Conservation (phyloP, 2,329 filamentous ascomycete species). For the Neurospora sp. region DNA sequence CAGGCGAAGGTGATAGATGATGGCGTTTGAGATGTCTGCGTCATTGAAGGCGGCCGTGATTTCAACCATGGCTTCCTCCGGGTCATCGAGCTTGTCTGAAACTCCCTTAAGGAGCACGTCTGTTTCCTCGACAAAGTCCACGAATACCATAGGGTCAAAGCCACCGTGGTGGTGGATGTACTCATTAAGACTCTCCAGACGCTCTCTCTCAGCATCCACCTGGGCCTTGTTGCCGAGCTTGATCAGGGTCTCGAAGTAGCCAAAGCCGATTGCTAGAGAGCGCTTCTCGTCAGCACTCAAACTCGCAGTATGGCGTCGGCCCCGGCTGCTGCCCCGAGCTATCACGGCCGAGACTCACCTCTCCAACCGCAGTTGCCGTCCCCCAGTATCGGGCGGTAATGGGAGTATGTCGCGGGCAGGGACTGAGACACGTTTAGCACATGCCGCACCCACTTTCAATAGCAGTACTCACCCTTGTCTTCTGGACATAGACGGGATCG, state of each 20-base stretch:
- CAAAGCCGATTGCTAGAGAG: constrained; percentile 72
- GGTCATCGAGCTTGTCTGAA: constrained; percentile 47
- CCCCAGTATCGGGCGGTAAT: constrained; percentile 79
- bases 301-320: not conserved
- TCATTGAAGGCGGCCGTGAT: constrained; percentile 69
- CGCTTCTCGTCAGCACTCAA: constrained; percentile 10
- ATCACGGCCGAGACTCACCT: constrained; percentile 51
- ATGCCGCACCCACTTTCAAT: not conserved
- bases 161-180: constrained; percentile 64
- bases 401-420: constrained; percentile 73
- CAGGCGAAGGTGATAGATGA: constrained; percentile 79
- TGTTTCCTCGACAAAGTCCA: constrained; percentile 76
- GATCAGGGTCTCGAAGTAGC: constrained; percentile 82
- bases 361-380: constrained; percentile 97
- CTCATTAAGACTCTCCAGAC: constrained; percentile 62
- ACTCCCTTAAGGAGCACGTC: constrained; percentile 58
- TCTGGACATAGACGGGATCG: constrained; percentile 74
- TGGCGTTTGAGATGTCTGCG: constrained; percentile 52
- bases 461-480: constrained; percentile 62
- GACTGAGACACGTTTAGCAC: constrained; percentile 39
- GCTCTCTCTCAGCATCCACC: constrained; percentile 60
- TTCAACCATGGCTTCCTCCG: constrained; percentile 41
- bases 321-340: not conserved
- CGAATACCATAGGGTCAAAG: constrained; percentile 59
- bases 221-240: constrained; percentile 53